phyloP scores from a whole-genome alignment of 2,329 filamentous ascomycete genomes.

The Fusarium piperis region DNA sequence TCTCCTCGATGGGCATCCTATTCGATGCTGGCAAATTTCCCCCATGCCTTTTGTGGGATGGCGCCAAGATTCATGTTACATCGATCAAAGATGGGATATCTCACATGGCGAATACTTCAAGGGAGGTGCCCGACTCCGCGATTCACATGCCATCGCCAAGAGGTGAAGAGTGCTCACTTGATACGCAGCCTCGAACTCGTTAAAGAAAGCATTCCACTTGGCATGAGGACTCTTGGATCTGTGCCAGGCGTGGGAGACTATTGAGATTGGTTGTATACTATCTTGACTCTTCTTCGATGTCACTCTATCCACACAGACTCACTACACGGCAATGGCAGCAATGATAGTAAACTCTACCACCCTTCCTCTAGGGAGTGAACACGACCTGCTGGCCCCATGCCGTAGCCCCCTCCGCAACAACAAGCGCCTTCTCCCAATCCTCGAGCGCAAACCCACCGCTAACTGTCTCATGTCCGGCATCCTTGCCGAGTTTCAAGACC shows the following conservation, averaged over 20 bases:
- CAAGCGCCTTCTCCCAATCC: constrained; percentile 23
- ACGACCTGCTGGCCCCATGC: constrained; percentile 32
- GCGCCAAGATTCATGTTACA: not conserved
- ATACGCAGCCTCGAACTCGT: not conserved
- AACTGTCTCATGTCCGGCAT: constrained; percentile 24
- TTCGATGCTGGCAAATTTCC: not conserved
- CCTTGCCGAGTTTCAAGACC: constrained; percentile 19
- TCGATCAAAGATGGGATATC: not conserved
- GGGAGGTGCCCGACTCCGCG: not conserved
- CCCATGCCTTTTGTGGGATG: not conserved
- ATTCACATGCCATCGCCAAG: not conserved
- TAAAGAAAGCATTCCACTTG: not conserved
- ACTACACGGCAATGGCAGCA: not conserved
- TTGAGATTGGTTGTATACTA: not conserved
- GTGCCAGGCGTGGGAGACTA: not conserved
- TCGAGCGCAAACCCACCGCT: constrained; percentile 3
- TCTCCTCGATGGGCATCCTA: not conserved
- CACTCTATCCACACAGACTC: not conserved
- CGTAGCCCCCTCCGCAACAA: constrained; percentile 4
- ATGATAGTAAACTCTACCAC: not conserved
- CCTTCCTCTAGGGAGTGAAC: not conserved
- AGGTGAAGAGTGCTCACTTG: not conserved
- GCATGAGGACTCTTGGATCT: not conserved
- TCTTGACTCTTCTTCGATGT: not conserved
- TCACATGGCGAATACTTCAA: not conserved